Percentiles rank a stretch among this genome's conserved stretches.
These are phyloP conservation scores for Draba incana DNA, from an alignment of 345 rosid genomes.

Conservation along the genomic window DNA sequence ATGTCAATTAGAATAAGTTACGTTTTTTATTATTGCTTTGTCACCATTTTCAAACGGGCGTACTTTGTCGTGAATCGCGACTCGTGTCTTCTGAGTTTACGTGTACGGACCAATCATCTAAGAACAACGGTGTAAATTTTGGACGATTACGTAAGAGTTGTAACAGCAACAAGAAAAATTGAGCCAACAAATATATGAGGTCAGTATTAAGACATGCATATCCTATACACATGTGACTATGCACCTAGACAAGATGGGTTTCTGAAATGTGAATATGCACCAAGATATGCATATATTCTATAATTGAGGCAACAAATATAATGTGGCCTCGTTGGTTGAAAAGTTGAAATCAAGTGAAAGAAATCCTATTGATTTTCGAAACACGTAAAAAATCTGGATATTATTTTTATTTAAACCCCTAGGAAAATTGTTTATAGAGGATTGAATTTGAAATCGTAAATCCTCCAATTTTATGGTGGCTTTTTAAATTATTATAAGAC, in stretches of 20 bases:
- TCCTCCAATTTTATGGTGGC: too few relatives aligned
- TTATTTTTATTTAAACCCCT: too few relatives aligned
- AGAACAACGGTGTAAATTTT: conserved; percentile 6
- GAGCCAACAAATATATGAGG: not conserved
- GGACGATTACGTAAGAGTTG: conserved; percentile 21
- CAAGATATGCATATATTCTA: too few relatives aligned
- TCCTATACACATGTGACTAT: conserved; percentile 4
- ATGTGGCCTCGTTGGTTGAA: too few relatives aligned
- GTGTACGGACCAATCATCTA: conserved; percentile 22
- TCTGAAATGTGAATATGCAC: too few relatives aligned
- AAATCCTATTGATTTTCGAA: too few relatives aligned
- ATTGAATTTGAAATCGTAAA: too few relatives aligned
- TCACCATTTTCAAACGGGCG: conserved; percentile 28
- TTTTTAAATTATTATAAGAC: too few relatives aligned
- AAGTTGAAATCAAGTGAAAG: too few relatives aligned
- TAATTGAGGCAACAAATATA: too few relatives aligned
- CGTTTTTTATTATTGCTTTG: not conserved
- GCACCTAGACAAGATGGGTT: not conserved
- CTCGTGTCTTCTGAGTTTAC: conserved; percentile 13
- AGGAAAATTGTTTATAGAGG: too few relatives aligned
- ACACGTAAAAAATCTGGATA: too few relatives aligned
- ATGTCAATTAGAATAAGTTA: not conserved
- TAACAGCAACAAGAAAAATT: conserved; percentile 6
- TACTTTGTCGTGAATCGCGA: conserved; percentile 19
- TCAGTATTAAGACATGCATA: not conserved